Base-by-base conservation (phyloP, 2,329 filamentous ascomycete species). In the Didymosphaeria variabile region DNA sequence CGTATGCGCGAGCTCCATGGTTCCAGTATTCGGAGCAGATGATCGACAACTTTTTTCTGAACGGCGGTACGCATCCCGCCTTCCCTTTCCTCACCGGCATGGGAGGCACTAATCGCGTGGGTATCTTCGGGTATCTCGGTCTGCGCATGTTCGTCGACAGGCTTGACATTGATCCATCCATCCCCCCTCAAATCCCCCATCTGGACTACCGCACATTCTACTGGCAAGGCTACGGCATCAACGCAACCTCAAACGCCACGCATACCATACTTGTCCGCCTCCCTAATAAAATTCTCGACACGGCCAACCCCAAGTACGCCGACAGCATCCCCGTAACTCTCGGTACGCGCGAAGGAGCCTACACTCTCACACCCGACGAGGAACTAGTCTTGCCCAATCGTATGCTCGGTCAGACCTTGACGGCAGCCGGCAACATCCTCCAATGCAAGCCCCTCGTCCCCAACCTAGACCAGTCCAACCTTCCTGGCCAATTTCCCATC, bases 81-180 rank as follows among this genome's bases (percentile, higher is more conserved):
- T 92, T 85, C 68, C 89, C 90, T 0, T 92, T 92, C 79, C 77
- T 91, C 26, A 92, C 90, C 0, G 90, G 90, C 4, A 87, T 90
- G 69, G 90, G 90, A 21, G 90, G 90, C 56, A 86, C 88, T 15
- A 86, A 90, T 65, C 89, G 90, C 72, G 86, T 91, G 26, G 85
- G 85, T 0, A 82, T 90, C 2, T 91, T 88, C 67, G 90, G 89
- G 0, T 91, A 89, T 71, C 82, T 91, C 0, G 89, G 90, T 1
- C 80, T 90, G 3, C 84, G 88, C 13, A 79, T 89, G 1, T 82
- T 86, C 50, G 82, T 88, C 2, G 86, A 88, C 61, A 81, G 82
- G 17, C 77, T 88, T n/a, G 84, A 89, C 63, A 79, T 92, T 55
- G 84, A 90, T 58, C 90, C 90, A 0, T 85, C 85, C 12, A 79